Conservation (phyloP, 2,329 filamentous ascomycete species). For the Metarhizium guizhouense region DNA sequence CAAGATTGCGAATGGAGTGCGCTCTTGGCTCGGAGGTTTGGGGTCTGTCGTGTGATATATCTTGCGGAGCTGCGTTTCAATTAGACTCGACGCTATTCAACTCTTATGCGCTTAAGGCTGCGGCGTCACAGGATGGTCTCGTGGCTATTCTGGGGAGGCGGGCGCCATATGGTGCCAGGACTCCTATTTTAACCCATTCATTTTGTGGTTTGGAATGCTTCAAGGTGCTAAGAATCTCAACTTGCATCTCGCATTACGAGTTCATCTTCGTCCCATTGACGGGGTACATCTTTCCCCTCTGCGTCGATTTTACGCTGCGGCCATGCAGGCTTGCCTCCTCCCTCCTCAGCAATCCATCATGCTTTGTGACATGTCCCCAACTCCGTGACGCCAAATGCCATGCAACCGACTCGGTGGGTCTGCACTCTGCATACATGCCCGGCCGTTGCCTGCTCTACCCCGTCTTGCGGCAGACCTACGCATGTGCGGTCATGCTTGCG, state of each 20-base stretch:
- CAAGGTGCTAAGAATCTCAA: neutral
- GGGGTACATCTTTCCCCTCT: neutral
- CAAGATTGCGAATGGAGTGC: no score
- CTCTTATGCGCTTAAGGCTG: no score
- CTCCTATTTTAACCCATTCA: no score
- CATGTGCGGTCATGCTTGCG: neutral
- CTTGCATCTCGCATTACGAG: neutral
- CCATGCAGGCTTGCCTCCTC: neutral
- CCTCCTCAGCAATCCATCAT: neutral
- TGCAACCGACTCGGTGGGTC: slow-evolving; percentile 25
- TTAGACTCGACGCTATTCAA: no score
- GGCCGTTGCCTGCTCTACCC: neutral
- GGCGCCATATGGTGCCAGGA: no score
- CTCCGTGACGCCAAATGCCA: slow-evolving; percentile 32
- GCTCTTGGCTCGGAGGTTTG: no score
- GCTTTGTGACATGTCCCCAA: slow-evolving; percentile 17
- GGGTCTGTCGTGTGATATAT: no score
- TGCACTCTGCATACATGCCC: slow-evolving; percentile 19
- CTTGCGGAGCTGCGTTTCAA: no score
- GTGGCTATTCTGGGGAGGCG: no score
- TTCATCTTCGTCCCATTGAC: neutral
- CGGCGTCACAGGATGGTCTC: no score
- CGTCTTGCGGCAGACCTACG: no score
- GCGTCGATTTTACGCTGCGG: neutral
- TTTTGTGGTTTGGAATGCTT: neutral